Evolutionary conservation across 768 basidiomycete species (phyloP).

Genomic region (Udeniomyces megalosporus): DNA sequence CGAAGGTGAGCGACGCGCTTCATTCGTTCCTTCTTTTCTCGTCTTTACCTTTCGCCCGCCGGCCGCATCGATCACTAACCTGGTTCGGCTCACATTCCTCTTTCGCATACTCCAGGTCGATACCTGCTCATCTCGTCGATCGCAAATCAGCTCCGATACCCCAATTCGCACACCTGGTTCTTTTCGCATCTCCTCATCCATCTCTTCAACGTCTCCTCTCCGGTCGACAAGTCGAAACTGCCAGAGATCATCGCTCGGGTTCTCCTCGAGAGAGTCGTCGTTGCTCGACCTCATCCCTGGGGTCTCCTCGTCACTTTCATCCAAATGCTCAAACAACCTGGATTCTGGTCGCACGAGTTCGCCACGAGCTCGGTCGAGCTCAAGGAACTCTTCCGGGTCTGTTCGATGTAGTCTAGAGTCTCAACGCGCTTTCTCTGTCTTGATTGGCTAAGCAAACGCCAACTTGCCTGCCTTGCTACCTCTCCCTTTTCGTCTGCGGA

Average conservation of each 20-base stretch:
- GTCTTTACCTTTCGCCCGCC: neutral
- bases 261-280: slow-evolving; percentile 81
- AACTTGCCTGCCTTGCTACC: neutral
- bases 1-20: slow-evolving; percentile 54
- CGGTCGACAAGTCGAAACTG: slow-evolving; percentile 31
- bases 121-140: slow-evolving; percentile 86
- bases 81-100: neutral
- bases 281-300: slow-evolving; percentile 92
- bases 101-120: slow-evolving; percentile 46
- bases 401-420: neutral
- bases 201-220: slow-evolving; percentile 68
- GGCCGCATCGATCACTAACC: neutral
- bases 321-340: slow-evolving; percentile 46
- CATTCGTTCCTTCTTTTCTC: neutral
- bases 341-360: slow-evolving; percentile 27
- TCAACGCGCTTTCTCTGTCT: neutral
- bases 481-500: neutral
- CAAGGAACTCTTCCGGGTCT: neutral
- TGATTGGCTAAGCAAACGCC: neutral
- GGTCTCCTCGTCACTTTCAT: slow-evolving; percentile 86
- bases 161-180: slow-evolving; percentile 97
- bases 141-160: slow-evolving; percentile 87
- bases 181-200: slow-evolving; percentile 81
- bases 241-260: slow-evolving; percentile 43
- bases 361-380: neutral